Evolutionary conservation across 1,284 basidiomycete genomes (phyloP), one percentile per base, ranked within the genome.

Genomic region (Crepidotus sp.): DNA sequence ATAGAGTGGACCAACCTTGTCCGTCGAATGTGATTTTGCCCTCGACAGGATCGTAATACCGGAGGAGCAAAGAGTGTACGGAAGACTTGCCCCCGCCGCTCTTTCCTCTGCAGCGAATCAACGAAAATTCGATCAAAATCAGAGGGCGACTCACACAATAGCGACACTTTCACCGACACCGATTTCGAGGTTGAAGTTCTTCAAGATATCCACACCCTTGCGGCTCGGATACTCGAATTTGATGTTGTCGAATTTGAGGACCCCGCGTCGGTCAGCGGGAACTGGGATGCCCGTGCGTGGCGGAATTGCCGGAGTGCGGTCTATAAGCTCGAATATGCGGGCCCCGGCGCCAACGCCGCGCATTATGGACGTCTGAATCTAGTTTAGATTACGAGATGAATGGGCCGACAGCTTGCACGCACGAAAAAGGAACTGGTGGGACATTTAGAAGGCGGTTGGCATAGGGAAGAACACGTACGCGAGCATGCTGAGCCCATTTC

Each of bases 41-140:
- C 26, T 71, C 64, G 19, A 81, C 69, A 0, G 95, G 94, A 59
- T 98, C 94, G 61, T 98, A 98, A 67, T 90, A 98, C 38, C 94
- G 74, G 51, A 95, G 69, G 38, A 98, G 73, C 6, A 98, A 72
- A 7, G 86, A 82, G 57, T 95, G 91, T 31, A 96, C 74, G 0
- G 90, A 94, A 11, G 86, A 92, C 68, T 98, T 98, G 42, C 90
- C 91, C 49, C 88, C 84, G 10, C 91, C 90, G 55, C 87, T 91
- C 59, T 79, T 77, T 6, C 90, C 90, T n/a, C 87, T 92, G 43
- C 2, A 47, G 45, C 15, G 42, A 19, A 31, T 45, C 34, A 42
- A 42, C 11, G 18, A 11, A 38, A 48, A 34, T 14, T 41, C 18
- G 15, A 45, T 25, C 10, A 10, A 51, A 44, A 3, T 44, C 26